A percentile compares a stretch with the other conserved stretches of the same genome.
Conservation (phyloP, 495 filamentous ascomycete species). For the Tuber indicum region DNA sequence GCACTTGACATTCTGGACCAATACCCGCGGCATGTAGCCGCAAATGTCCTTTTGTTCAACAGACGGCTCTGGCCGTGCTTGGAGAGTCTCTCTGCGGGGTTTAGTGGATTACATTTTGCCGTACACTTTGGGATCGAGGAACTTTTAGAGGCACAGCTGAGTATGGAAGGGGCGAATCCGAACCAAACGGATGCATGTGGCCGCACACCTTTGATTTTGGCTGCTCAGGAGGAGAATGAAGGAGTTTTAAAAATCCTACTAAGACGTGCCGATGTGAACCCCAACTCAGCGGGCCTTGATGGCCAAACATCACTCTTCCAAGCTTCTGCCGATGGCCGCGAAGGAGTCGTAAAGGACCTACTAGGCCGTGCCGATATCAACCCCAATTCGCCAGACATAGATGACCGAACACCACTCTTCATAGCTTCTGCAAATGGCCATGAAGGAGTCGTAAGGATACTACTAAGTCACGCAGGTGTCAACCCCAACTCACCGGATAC, state of each 20-base stretch:
- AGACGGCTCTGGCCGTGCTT: rapidly evolving
- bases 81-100: neutral
- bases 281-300: neutral
- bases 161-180: neutral
- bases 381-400: no score
- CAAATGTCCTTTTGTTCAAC: neutral
- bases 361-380: neutral
- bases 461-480: no score
- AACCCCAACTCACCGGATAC: no score
- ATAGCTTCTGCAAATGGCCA: no score
- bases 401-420: no score
- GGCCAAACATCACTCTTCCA: neutral
- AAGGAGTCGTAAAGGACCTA: neutral
- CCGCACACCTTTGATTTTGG: neutral
- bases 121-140: neutral
- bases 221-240: neutral
- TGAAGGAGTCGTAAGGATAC: no score
- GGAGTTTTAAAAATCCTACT: neutral
- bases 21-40: neutral
- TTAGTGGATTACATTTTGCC: neutral
- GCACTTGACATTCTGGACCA: neutral
- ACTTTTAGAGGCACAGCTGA: neutral
- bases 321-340: neutral
- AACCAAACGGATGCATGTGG: neutral
- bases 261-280: neutral